A percentile compares a stretch with the other conserved stretches of the same genome.
Conservation (phyloP, 1,284 basidiomycete genomes). For the Ustilago lituana region DNA sequence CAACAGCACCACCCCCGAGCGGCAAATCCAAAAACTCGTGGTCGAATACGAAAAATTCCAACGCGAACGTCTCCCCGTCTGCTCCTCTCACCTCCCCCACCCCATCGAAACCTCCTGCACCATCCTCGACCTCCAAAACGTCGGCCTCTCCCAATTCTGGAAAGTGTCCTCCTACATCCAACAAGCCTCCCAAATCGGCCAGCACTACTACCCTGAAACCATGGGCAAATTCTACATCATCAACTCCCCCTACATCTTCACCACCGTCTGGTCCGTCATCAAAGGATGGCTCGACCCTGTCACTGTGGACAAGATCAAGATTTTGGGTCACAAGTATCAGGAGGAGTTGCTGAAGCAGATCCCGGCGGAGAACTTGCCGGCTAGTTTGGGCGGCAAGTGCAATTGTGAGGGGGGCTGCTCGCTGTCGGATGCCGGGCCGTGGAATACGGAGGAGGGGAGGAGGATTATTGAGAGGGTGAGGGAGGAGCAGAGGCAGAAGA, state of each 20-base stretch:
- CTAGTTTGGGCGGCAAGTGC: slow-evolving; percentile 85
- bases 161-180: slow-evolving; percentile 88
- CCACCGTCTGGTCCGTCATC: slow-evolving; percentile 86
- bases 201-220: slow-evolving; percentile 80
- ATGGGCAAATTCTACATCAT: slow-evolving; percentile 97
- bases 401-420: slow-evolving; percentile 83
- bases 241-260: slow-evolving; percentile 85
- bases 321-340: slow-evolving; percentile 58
- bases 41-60: slow-evolving; percentile 93
- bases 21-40: slow-evolving; percentile 88
- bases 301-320: slow-evolving; percentile 79
- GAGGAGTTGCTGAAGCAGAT: slow-evolving; percentile 70
- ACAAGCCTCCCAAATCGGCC: slow-evolving; percentile 81
- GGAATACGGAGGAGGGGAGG: slow-evolving; percentile 73
- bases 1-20: slow-evolving; percentile 83
- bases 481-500: slow-evolving; percentile 48
- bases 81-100: slow-evolving; percentile 77
- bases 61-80: slow-evolving; percentile 76
- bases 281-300: slow-evolving; percentile 95
- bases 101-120: slow-evolving; percentile 98
- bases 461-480: slow-evolving; percentile 59
- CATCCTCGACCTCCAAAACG: slow-evolving; percentile 89
- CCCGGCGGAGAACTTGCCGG: slow-evolving; percentile 81
- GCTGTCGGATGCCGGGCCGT: slow-evolving; percentile 89
- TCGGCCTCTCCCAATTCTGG: slow-evolving; percentile 85